These are phyloP conservation scores for Protomyces lactucae-debilis DNA, from an alignment of 1,139 yeast species.

Conservation along the genomic window DNA sequence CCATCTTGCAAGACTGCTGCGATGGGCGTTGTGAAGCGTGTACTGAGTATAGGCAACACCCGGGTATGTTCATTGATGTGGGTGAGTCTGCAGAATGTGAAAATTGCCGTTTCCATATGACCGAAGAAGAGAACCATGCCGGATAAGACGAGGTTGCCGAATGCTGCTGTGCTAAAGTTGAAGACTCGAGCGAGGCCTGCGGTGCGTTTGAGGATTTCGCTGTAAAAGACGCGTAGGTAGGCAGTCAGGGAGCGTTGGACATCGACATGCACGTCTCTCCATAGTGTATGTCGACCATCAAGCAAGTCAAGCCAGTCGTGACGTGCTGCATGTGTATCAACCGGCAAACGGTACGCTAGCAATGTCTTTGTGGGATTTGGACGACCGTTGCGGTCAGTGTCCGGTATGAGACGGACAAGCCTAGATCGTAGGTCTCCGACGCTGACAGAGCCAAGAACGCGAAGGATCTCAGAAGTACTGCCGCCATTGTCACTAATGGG, in stretches of 20 bases:
- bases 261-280: constrained; percentile 59
- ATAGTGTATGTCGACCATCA: constrained; percentile 68
- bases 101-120: constrained; percentile 77
- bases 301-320: constrained; percentile 71
- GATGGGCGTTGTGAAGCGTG: constrained; percentile 80
- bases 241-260: constrained; percentile 71
- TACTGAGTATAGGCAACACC: constrained; percentile 77
- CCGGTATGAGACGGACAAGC: constrained; percentile 61
- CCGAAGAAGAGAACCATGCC: constrained; percentile 81
- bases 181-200: constrained; percentile 52
- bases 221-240: constrained; percentile 71
- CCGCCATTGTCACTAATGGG: constrained; percentile 95
- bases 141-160: constrained; percentile 78
- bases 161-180: constrained; percentile 69
- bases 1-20: constrained; percentile 72
- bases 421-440: constrained; percentile 88
- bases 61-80: constrained; percentile 53
- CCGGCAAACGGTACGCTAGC: constrained; percentile 58
- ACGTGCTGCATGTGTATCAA: constrained; percentile 52
- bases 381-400: constrained; percentile 40
- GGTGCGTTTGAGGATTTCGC: constrained; percentile 67
- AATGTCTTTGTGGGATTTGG: constrained; percentile 40
- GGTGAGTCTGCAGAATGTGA: constrained; percentile 62
- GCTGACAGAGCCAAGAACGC: constrained; percentile 92
- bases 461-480: constrained; percentile 81